Evolutionary conservation across 2,329 filamentous ascomycete genomes (phyloP).

Genomic region (Ophiosphaerella narmari): DNA sequence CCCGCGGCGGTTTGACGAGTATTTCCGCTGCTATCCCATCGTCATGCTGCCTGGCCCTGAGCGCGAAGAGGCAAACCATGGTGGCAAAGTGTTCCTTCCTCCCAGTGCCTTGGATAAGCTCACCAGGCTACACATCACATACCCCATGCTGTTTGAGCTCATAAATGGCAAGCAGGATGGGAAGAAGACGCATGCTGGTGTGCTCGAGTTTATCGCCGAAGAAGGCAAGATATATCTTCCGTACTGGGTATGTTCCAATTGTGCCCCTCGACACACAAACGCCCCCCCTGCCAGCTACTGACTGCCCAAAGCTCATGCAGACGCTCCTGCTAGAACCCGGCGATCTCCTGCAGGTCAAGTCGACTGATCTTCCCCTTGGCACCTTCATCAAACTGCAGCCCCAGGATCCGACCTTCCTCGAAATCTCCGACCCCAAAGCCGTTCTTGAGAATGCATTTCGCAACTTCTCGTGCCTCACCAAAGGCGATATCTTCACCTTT

Average conservation of each 20-base stretch:
- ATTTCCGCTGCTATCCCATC: constrained; percentile 95
- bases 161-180: constrained; percentile 89
- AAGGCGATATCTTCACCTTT: constrained; percentile 94
- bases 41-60: constrained; percentile 92
- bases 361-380: constrained; percentile 87
- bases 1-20: constrained; percentile 90
- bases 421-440: constrained; percentile 95
- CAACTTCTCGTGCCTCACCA: constrained; percentile 91
- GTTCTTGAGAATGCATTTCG: constrained; percentile 96
- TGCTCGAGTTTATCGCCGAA: constrained; percentile 95
- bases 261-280: too few species aligned
- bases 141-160: constrained; percentile 95
- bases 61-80: constrained; percentile 87
- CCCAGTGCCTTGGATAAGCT: constrained; percentile 96
- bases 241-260: constrained; percentile 71
- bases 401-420: constrained; percentile 89
- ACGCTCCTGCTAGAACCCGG: constrained; percentile 87
- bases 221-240: constrained; percentile 96
- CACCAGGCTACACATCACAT: constrained; percentile 92
- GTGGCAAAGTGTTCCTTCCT: constrained; percentile 97
- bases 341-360: constrained; percentile 93
- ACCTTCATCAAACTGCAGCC: constrained; percentile 96
- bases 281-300: constrained; percentile 11
- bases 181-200: constrained; percentile 87
- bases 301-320: constrained; percentile 77